Evolutionary conservation across 2,329 filamentous ascomycete genomes (phyloP), one percentile per base, ranked within the genome.

Genomic region (Biscogniauxia mediterranea): DNA sequence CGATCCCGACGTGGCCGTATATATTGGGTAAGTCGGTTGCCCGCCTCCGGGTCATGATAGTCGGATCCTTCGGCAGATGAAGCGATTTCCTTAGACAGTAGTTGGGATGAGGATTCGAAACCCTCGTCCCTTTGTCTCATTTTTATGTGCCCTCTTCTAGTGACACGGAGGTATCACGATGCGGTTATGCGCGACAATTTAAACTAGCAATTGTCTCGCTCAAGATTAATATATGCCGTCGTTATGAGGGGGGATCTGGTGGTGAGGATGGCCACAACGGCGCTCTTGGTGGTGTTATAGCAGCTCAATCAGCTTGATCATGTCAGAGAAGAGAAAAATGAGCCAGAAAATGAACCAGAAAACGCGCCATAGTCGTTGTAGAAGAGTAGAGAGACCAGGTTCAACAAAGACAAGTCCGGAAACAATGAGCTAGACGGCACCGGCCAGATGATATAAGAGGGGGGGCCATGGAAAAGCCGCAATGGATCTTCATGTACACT

Each of bases 101-200:
- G 52, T 56, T 65, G 63, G 38, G 68, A 67, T 5, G 66, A 46
- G 20, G 66, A 70, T 58, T 71, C 70, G 56, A 70, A 59, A 52
- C 71, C 70, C 25, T 63, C 62, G 38, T 66, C 64, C 23, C 61
- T 23, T 56, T 62, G 64, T 60, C 60, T 69, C 68, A 69, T 70
- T n/a, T 28, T 46, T 46, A 6, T 46, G 5, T 6, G 38, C 15
- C 17, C 15, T 46, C 38, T 46, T 11, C 11, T n/a, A 6, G 15
- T 46, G 11, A 15, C 2, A 32, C 11, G 28, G 11, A n/a, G 7
- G 2, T 46, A 46, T 17, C 6, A 46, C 15, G 38, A 46, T 46
- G 17, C 5, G 38, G 15, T n/a, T 46, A 46, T 17, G 38, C 17
- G 15, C 38, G 38, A n/a, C 38, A 46, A n/a, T 46, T 5, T 2